Base-by-base conservation (phyloP, 345 rosid species). In the Abelmoschus esculentus region DNA sequence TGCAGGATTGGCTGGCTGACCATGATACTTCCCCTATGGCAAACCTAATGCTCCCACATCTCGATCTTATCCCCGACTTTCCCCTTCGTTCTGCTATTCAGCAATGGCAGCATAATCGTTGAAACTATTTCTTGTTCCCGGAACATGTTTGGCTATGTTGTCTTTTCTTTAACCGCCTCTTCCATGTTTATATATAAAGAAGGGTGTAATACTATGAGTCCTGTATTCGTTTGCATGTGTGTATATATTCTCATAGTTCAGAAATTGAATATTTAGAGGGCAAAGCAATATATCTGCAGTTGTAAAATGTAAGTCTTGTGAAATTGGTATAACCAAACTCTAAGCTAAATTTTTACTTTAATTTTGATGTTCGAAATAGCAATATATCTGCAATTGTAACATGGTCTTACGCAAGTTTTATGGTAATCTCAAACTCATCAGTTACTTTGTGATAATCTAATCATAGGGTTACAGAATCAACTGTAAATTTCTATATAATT, bases 1-100 rank as follows among this genome's bases (percentile, higher is more conserved):
- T 92, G 73, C 77, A 44, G 67, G 83, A 66, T 61, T 92, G 98
- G 98, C 83, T 92, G 44, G 74, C 70, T 1, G 89, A 90, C 36
- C 85, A 83, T n/a, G 81, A 82, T 13, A 76, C 81, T 7, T 92
- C 98, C 3, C 98, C 96, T 0, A 86, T 89, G 90, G 86, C 92
- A 28, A 84, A 86, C 73, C 49, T 77, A 29, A 75, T 14, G 77
- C 89, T 86, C 12, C n/a, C 71, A 19, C 74, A 86, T 80, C 26
- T 6, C 26, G 26, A 22, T 69, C 95, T 88, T 36, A 72, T 82
- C 61, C 89, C 89, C 17, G 89, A 88, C 79, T 84, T 11, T 59
- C 75, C 83, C 14, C 87, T 86, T 70, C 93, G 95, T 34, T 86
- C 95, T 2, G 86, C 88, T 8, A 85, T 92, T 63, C 86, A 73